Evolutionary conservation across 2,329 filamentous ascomycete genomes (phyloP), one percentile per base, ranked within the genome.

Genomic region (Penicillium sp.): DNA sequence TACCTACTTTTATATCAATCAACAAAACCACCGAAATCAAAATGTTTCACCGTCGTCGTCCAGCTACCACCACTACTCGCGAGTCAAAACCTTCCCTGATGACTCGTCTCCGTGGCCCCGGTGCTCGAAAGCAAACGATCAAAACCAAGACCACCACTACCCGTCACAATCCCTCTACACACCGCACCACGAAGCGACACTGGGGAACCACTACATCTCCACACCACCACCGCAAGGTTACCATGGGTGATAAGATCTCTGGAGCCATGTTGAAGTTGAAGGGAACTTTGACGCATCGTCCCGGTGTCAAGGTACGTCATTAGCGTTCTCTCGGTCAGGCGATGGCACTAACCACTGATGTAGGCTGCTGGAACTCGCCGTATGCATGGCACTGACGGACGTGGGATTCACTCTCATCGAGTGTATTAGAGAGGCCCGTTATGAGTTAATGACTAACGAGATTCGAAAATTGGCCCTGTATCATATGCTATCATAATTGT

Each of bases 181-280:
- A 74, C 72, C 44, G 75, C 69, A 52, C 77, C 74, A 48, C 44
- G 13, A 49, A 47, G 16, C 50, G 51, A 44, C 43, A 20, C 44
- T 43, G 40, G 40, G 45, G 43, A 24, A 31, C 3, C 16, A 10
- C 42, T 33, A 40, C 18, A 51, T 70, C 57, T 14, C 80, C 83
- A 55, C 85, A 87, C 67, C 87, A 89, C 48, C 81, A 83, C 68
- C 83, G 88, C 64, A 83, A 85, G 63, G 79, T 83, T 3, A 82
- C 79, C 35, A 76, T 92, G 58, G 86, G 86, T 42, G 89, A 92
- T 75, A 92, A 92, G 73, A 80, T 92, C 61, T 85, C 81, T 44
- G 89, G 89, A 16, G 88, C 88, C 0, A 76, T 92, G 69, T 78
- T 89, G 75, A 89, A 82, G 76, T 71, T 92, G 57, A 85, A 84